A percentile compares a stretch with the other conserved stretches of the same genome.
phyloP scores from a whole-genome alignment of 352 stramenopile genomes.

The Globisporangium irregulare region DNA sequence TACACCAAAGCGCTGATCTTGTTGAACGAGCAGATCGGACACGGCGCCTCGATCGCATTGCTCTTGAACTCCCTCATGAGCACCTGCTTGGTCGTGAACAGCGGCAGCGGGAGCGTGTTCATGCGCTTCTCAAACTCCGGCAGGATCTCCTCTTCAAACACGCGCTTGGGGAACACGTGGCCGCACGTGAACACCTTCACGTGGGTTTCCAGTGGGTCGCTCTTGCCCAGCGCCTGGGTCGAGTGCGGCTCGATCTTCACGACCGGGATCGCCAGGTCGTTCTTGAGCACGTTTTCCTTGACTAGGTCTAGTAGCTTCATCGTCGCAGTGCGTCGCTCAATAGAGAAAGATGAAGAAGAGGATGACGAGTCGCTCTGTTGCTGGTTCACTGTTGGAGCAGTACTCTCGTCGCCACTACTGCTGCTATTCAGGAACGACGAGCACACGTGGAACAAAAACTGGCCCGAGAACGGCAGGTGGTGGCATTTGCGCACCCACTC shows the following conservation, averaged over 20 bases:
- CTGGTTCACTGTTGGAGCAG: neutral
- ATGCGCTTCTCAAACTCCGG: constrained; percentile 82
- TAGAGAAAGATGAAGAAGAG: neutral
- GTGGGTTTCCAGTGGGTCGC: constrained; percentile 82
- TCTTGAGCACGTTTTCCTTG: constrained; percentile 74
- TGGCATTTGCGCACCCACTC: constrained; percentile 80
- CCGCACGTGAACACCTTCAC: constrained; percentile 83
- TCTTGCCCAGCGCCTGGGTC: constrained; percentile 67
- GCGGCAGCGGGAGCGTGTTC: constrained; percentile 48
- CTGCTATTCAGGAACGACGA: constrained; percentile 49
- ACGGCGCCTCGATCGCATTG: constrained; percentile 62
- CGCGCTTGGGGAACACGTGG: constrained; percentile 80
- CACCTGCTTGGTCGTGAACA: constrained; percentile 65
- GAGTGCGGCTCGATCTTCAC: constrained; percentile 66
- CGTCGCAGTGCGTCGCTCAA: constrained; percentile 14
- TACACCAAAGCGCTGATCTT: constrained; percentile 66
- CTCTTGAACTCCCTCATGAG: constrained; percentile 67
- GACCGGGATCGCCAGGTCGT: constrained; percentile 48
- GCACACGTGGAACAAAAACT: constrained; percentile 80
- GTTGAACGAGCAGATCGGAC: constrained; percentile 80
- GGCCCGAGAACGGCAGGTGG: constrained; percentile 65
- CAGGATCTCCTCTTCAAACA: constrained; percentile 84
- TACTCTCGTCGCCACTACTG: neutral
- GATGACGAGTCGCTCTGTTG: neutral
- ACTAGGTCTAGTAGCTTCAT: constrained; percentile 55